These are phyloP conservation scores for Leonotis leonurus DNA, from an alignment of 257 asterid genomes.

Conservation along the genomic window DNA sequence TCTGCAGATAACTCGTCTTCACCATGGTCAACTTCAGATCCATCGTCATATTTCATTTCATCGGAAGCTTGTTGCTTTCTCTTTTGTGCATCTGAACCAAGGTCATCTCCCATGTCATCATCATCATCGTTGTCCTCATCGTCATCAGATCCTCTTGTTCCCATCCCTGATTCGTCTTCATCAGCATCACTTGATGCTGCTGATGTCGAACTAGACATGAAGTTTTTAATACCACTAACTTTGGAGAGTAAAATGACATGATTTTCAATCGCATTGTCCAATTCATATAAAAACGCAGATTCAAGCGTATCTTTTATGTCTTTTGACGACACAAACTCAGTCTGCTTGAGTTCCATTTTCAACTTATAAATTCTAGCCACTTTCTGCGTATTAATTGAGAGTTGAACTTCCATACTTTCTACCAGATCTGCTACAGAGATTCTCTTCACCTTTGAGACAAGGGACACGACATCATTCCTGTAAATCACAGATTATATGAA, in stretches of 20 bases:
- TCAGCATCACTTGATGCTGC: conserved; percentile 32
- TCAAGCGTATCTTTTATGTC: conserved; percentile 50
- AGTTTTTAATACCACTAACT: conserved; percentile 50
- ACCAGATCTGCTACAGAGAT: conserved; percentile 73
- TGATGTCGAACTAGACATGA: conserved; percentile 25
- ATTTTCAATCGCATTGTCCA: conserved; percentile 73
- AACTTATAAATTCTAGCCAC: conserved; percentile 54
- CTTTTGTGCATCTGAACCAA: conserved; percentile 56
- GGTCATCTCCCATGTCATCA: conserved; percentile 75
- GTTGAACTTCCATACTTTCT: conserved; percentile 69
- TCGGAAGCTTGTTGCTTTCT: conserved; percentile 60
- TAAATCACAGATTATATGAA: conserved; percentile 7
- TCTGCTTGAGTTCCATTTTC: conserved; percentile 48
- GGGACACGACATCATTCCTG: conserved; percentile 69
- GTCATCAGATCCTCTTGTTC: conserved; percentile 19
- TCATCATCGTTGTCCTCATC: conserved; percentile 31
- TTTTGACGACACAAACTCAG: conserved; percentile 51
- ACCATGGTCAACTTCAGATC: conserved; percentile 36
- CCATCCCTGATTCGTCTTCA: conserved; percentile 32
- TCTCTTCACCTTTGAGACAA: conserved; percentile 60
- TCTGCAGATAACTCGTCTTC: conserved; percentile 30
- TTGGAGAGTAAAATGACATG: conserved; percentile 45
- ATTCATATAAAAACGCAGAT: conserved; percentile 37
- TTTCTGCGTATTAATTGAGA: conserved; percentile 24
- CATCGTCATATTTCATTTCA: conserved; percentile 81